Evolutionary conservation across 75 land plant genomes (phyloP), one percentile per base, ranked within the genome.

Genomic region (Isoetes taiwanensis): DNA sequence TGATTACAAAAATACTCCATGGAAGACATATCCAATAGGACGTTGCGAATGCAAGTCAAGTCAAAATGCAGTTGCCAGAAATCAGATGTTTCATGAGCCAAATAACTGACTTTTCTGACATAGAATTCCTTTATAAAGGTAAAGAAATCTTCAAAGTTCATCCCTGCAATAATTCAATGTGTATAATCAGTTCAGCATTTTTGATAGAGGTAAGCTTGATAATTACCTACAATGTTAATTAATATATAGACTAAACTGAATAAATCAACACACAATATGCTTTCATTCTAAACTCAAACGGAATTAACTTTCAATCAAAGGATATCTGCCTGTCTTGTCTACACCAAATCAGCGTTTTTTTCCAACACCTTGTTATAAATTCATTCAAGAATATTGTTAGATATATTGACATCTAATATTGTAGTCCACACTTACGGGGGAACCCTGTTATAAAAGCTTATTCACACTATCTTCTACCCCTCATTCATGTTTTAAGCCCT

Each of bases 131-230:
- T 32, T 55, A 84, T 38, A 64, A 85, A 78, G 32, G 64, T 38
- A 48, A 82, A 76, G 62, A 76, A 78, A 56, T 85, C 90, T 56
- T 52, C 35, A 50, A 81, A 85, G 62, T 85, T 78, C 90, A 85
- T 85, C 65, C 90, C 90, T 85, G 77, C 35, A 24, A 40, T 14
- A 52, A 35, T 35, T 23, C 17, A 50, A 31, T 17, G 33, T 33
- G 3, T 3, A 37, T 28, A 32, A 29, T 6, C 2, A 27, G 12
- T 32, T 9, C n/a, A n/a, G n/a, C n/a, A n/a, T n/a, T n/a, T n/a
- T n/a, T n/a, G n/a, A n/a, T 28, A 9, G 0, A 55, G 16, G 21
- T 20, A 31, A 41, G 21, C 9, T 2, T 26, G 58, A 33, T 23
- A 0, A 27, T 14, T 52, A 38, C 6, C 16, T 0, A 0, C 27